These are phyloP conservation scores for Tuber borchii DNA, from an alignment of 495 filamentous ascomycete species.

Conservation along the genomic window DNA sequence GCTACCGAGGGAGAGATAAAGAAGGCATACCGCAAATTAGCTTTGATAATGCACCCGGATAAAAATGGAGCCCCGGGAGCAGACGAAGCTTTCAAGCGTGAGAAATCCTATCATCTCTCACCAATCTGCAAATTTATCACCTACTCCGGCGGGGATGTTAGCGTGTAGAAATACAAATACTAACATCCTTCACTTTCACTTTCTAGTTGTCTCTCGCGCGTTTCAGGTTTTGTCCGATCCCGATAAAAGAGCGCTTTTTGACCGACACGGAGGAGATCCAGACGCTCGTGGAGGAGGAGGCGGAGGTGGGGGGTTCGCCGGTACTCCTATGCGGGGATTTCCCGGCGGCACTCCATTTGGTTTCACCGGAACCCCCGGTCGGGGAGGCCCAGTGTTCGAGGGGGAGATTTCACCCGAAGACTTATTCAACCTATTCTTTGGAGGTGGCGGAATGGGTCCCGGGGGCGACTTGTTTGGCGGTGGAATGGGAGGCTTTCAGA, in stretches of 20 bases:
- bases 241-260: slow-evolving; percentile 82
- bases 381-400: slow-evolving; percentile 55
- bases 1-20: slow-evolving; percentile 79
- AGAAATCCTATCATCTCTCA: slow-evolving; percentile 35
- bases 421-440: slow-evolving; percentile 92
- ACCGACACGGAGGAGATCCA: slow-evolving; percentile 83
- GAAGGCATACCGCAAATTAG: slow-evolving; percentile 87
- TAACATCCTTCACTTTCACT: slow-evolving; percentile 9
- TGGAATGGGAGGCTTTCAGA: slow-evolving; percentile 84
- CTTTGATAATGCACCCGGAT: slow-evolving; percentile 86
- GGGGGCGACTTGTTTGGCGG: slow-evolving; percentile 59
- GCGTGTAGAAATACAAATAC: slow-evolving; percentile 2
- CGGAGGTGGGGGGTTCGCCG: slow-evolving; percentile 43
- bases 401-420: slow-evolving; percentile 96
- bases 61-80: slow-evolving; percentile 96
- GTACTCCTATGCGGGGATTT: slow-evolving; percentile 40
- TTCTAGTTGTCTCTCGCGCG: slow-evolving; percentile 76
- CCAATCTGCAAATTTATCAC: not conserved
- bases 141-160: not conserved
- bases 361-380: slow-evolving; percentile 50
- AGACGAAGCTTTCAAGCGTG: slow-evolving; percentile 93
- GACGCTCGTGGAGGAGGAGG: slow-evolving; percentile 68
- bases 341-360: slow-evolving; percentile 62
- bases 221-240: slow-evolving; percentile 89
- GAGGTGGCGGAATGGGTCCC: slow-evolving; percentile 60